Evolutionary conservation across 2,329 filamentous ascomycete genomes (phyloP), one percentile per base, ranked within the genome.

Genomic region (Xylaria multiplex): DNA sequence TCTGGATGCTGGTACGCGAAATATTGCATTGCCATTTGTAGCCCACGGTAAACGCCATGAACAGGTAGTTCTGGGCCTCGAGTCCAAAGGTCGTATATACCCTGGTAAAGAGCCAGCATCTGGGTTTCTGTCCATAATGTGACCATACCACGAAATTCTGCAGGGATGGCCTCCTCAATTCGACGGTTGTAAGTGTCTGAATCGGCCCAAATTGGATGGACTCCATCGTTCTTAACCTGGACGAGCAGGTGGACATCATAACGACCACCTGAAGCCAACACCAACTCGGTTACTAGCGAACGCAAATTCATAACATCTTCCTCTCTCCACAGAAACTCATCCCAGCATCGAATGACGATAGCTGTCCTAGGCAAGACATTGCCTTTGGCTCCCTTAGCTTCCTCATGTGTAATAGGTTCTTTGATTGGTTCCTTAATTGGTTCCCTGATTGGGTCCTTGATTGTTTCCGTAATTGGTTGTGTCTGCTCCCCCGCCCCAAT

Each of bases 41-140:
- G 88, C 61, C 93, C 94, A 59, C 96, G 91, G 80, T 98, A 98
- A 8, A 96, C 93, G 19, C 94, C 94, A 77, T 98, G 94, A 0
- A 97, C 89, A 1, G 92, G 91, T 62, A 96, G 84, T 57, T 91
- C 84, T 1, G 86, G 86, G 0, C 87, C 88, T 16, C 85, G 83
- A 49, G 82, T 81, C 78, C 89, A 93, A 52, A 91, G 88, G 69
- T 96, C 93, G 74, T 93, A 90, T 30, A 97, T 89, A 55, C 91
- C 93, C 59, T 96, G 91, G 79, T 98, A 99, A 72, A 97, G 86
- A 64, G 93, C 87, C 59, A 91, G 85, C 93, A 98, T 97, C 79
- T 97, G 93, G 27, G 91, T 90, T 78, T 97, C 93, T 0, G 93
- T 96, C 96, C 96, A 99, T 6, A 98, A 85, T 0, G 92, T 97